phyloP scores from a whole-genome alignment of 2,329 filamentous ascomycete genomes.

The Zymoseptoria ardabiliae region DNA sequence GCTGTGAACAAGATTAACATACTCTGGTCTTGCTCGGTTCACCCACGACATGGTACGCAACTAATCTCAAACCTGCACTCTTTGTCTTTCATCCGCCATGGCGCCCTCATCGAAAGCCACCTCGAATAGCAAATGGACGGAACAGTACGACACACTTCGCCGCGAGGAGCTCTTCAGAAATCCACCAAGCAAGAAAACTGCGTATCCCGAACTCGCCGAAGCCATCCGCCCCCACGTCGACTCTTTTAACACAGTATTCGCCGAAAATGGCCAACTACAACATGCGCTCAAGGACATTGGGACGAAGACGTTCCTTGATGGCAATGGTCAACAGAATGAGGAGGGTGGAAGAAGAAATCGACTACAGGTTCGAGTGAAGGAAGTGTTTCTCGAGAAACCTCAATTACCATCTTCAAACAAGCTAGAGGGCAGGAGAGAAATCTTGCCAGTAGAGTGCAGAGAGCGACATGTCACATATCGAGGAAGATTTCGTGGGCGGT shows the following conservation, averaged over 20 bases:
- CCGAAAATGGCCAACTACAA: constrained; percentile 62
- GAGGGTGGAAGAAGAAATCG: constrained; percentile 54
- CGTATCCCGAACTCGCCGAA: constrained; percentile 77
- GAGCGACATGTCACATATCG: constrained; percentile 89
- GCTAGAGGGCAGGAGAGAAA: constrained; percentile 72
- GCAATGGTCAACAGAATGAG: constrained; percentile 47
- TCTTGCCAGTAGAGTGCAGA: constrained; percentile 86
- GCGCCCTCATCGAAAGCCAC: constrained; percentile 20
- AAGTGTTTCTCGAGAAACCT: constrained; percentile 76
- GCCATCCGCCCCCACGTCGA: constrained; percentile 90
- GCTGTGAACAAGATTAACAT: not conserved
- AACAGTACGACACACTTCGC: constrained; percentile 76
- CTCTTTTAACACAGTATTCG: constrained; percentile 88
- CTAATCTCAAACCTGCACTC: not conserved
- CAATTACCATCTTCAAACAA: constrained; percentile 76
- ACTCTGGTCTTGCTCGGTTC: not conserved
- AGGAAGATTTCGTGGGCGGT: constrained; percentile 71
- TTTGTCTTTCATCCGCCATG: constrained; percentile 18
- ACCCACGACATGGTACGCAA: not conserved
- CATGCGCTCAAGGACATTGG: constrained; percentile 83
- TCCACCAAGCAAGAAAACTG: constrained; percentile 77
- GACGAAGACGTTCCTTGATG: constrained; percentile 78
- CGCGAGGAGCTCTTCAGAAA: constrained; percentile 84
- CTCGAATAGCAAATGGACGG: constrained; percentile 66
- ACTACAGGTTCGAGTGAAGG: constrained; percentile 69